Conservation (phyloP, 2,329 filamentous ascomycete species). For the Juglanconis sp. region DNA sequence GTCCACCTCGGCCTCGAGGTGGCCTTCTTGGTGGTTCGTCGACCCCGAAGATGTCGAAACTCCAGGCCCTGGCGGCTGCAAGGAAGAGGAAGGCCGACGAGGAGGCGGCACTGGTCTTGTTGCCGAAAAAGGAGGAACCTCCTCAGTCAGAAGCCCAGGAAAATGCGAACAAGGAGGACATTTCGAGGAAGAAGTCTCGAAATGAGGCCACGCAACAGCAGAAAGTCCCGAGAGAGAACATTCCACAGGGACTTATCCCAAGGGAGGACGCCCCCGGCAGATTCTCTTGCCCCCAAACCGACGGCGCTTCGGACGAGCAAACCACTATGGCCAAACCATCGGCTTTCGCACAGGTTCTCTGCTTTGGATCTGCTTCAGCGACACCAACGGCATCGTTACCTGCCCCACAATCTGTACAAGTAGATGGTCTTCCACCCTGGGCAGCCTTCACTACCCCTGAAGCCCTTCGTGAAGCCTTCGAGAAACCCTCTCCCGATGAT, state of each 20-base stretch:
- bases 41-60: slow-evolving; percentile 74
- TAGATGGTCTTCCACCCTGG: slow-evolving; percentile 41
- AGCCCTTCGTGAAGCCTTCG: slow-evolving; percentile 63
- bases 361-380: slow-evolving; percentile 37
- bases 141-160: slow-evolving; percentile 23
- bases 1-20: slow-evolving; percentile 49
- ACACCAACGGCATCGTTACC: slow-evolving; percentile 14
- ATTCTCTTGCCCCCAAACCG: not conserved
- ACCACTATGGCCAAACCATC: slow-evolving; percentile 39
- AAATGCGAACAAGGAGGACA: not conserved
- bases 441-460: slow-evolving; percentile 39
- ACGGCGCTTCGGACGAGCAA: not conserved
- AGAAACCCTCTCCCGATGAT: slow-evolving; percentile 88
- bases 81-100: slow-evolving; percentile 78
- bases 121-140: not conserved
- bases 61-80: slow-evolving; percentile 84
- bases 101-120: slow-evolving; percentile 30
- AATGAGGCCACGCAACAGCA: not conserved
- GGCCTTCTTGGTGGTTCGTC: slow-evolving; percentile 77
- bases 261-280: not conserved
- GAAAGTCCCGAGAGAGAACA: not conserved
- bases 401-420: slow-evolving; percentile 30
- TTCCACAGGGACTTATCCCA: not conserved
- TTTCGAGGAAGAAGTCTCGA: not conserved
- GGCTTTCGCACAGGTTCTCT: slow-evolving; percentile 52